Evolutionary conservation across 352 stramenopile species (phyloP).

Genomic region (Sclerospora graminicola): DNA sequence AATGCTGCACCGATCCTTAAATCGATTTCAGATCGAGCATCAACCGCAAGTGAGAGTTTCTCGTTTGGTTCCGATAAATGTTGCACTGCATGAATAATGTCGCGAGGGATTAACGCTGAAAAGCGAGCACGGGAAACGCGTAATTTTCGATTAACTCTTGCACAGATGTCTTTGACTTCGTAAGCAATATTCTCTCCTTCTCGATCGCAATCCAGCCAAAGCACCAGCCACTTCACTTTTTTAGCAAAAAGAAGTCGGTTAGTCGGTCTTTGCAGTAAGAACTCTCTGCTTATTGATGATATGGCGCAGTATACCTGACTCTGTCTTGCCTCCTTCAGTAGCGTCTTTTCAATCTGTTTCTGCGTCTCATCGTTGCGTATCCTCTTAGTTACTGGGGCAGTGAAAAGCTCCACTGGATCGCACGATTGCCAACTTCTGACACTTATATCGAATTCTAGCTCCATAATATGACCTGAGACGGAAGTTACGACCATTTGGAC

Average conservation of each 20-base stretch:
- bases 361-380: slow-evolving; percentile 76
- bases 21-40: slow-evolving; percentile 92
- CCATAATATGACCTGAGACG: slow-evolving; percentile 97
- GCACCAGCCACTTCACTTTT: slow-evolving; percentile 71
- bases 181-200: slow-evolving; percentile 99
- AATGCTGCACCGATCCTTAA: slow-evolving; percentile 90
- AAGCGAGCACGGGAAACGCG: slow-evolving; percentile 87
- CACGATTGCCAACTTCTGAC: slow-evolving; percentile 90
- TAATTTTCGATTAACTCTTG: slow-evolving; percentile 55
- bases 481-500: slow-evolving; percentile 93
- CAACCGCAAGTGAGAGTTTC: slow-evolving; percentile 72
- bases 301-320: slow-evolving; percentile 34
- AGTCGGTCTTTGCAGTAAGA: not conserved
- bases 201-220: slow-evolving; percentile 99
- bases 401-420: slow-evolving; percentile 92
- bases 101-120: slow-evolving; percentile 87
- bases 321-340: slow-evolving; percentile 76
- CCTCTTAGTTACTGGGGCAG: slow-evolving; percentile 74
- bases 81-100: slow-evolving; percentile 86
- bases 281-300: not conserved
- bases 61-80: slow-evolving; percentile 72
- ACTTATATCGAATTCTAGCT: slow-evolving; percentile 89
- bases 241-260: not conserved
- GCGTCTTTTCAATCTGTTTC: slow-evolving; percentile 85
- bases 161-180: slow-evolving; percentile 89